Evolutionary conservation across 78 protist genomes (phyloP).

Genomic region (Cyanophora paradoxa): DNA sequence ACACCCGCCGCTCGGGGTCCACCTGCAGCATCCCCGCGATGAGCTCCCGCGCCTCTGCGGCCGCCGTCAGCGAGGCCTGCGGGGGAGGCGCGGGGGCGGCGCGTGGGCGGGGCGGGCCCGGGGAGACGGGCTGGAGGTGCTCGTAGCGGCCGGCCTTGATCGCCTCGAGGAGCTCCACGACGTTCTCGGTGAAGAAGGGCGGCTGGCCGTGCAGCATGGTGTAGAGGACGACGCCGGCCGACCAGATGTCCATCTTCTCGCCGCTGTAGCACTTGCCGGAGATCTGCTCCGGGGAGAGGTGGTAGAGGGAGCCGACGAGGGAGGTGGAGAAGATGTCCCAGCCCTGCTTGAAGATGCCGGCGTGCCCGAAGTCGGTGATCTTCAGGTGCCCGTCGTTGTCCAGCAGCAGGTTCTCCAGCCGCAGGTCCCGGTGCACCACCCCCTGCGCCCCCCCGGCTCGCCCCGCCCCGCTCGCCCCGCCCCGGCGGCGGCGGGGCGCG

Average conservation of each 20-base stretch:
- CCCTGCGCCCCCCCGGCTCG: neutral
- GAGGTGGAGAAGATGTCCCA: slow-evolving; percentile 27
- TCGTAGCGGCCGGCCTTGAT: too few species aligned
- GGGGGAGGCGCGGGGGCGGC: too few species aligned
- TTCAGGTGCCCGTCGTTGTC: slow-evolving; percentile 20
- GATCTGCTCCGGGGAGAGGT: slow-evolving; percentile 38
- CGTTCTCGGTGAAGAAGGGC: neutral
- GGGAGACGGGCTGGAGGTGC: too few species aligned
- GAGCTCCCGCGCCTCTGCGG: too few species aligned
- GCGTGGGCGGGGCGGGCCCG: too few species aligned
- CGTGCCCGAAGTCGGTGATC: slow-evolving; percentile 30
- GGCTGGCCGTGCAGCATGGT: neutral
- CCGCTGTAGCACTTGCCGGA: slow-evolving; percentile 16
- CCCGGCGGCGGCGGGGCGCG: neutral
- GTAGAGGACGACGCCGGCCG: slow-evolving; percentile 19
- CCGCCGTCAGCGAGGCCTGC: too few species aligned
- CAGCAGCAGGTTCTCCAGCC: slow-evolving; percentile 32
- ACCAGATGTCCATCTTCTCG: slow-evolving; percentile 38
- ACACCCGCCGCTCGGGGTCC: too few species aligned
- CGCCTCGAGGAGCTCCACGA: neutral
- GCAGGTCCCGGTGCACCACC: slow-evolving; percentile 27
- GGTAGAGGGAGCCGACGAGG: slow-evolving; percentile 29
- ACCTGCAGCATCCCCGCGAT: too few species aligned
- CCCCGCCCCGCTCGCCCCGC: neutral
- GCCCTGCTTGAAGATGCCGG: slow-evolving; percentile 16